Percentiles rank a stretch among this genome's conserved stretches.
phyloP scores from a whole-genome alignment of 192 early-diverging fungal genomes.

The Thamnidium elegans region DNA sequence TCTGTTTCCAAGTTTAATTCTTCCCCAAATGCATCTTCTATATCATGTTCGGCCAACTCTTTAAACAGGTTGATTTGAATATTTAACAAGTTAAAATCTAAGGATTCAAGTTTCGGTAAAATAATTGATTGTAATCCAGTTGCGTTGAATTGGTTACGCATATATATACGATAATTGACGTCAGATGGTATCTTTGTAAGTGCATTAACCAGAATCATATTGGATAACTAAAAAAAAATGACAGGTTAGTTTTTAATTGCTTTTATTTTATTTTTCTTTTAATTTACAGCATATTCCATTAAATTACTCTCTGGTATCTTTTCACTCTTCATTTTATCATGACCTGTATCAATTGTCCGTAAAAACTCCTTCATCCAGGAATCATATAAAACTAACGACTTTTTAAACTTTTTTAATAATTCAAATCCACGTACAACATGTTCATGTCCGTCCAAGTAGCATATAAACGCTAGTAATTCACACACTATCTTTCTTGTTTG shows the following conservation, averaged over 20 bases:
- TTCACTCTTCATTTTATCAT: constrained; percentile 57
- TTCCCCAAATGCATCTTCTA: constrained; percentile 43
- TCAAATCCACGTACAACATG: constrained; percentile 73
- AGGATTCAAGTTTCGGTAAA: constrained; percentile 50
- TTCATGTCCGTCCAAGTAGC: constrained; percentile 72
- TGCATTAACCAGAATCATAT: constrained; percentile 74
- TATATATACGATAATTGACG: constrained; percentile 66
- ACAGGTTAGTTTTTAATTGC: neutral
- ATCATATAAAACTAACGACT: constrained; percentile 60
- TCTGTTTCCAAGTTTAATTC: constrained; percentile 54
- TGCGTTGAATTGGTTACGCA: constrained; percentile 67
- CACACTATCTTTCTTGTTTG: constrained; percentile 67
- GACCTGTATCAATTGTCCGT: constrained; percentile 64
- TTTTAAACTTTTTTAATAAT: constrained; percentile 62
- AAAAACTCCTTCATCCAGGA: constrained; percentile 73
- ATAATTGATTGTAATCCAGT: constrained; percentile 61
- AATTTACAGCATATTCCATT: constrained; percentile 64
- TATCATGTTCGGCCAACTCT: constrained; percentile 18
- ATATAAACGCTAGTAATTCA: constrained; percentile 72
- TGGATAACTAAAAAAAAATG: constrained; percentile 54
- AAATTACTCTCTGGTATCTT: constrained; percentile 65
- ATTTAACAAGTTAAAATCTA: constrained; percentile 41
- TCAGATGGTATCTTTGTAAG: constrained; percentile 68
- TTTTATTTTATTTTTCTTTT: neutral
- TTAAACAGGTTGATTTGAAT: constrained; percentile 31